Conservation (phyloP, 2,329 filamentous ascomycete genomes). For the Tothia fuscella region DNA sequence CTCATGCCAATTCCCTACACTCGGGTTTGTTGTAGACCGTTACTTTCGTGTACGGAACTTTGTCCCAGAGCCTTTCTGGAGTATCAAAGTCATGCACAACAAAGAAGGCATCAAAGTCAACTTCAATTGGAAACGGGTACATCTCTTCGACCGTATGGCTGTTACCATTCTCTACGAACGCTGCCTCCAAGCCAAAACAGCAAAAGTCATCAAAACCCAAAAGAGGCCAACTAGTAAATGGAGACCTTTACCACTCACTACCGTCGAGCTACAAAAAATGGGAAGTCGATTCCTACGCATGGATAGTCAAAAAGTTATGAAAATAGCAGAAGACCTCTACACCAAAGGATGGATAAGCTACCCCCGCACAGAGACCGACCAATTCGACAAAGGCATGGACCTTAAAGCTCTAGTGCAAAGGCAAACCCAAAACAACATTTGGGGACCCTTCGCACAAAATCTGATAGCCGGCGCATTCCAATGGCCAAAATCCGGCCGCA, state of each 20-base stretch:
- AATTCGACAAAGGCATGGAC: constrained; percentile 85
- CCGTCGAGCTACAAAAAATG: constrained; percentile 92
- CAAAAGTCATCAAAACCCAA: constrained; percentile 72
- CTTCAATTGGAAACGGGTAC: constrained; percentile 71
- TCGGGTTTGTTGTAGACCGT: constrained; percentile 93
- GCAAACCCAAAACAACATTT: constrained; percentile 62
- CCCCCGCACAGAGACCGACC: constrained; percentile 91
- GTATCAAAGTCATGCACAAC: constrained; percentile 70
- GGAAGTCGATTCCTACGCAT: constrained; percentile 82
- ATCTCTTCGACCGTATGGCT: constrained; percentile 77
- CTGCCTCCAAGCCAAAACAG: constrained; percentile 64
- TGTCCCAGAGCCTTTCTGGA: constrained; percentile 84
- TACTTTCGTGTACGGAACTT: constrained; percentile 94
- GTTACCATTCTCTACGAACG: constrained; percentile 75
- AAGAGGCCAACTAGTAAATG: constrained; percentile 90
- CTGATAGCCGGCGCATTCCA: constrained; percentile 67
- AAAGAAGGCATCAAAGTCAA: constrained; percentile 68
- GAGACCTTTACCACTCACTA: constrained; percentile 87
- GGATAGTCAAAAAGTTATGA: constrained; percentile 85
- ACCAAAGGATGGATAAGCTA: constrained; percentile 96
- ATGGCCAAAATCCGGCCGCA: constrained; percentile 66
- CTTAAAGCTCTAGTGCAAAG: constrained; percentile 69
- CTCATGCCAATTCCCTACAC: constrained; percentile 91
- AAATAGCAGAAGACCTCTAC: constrained; percentile 72
- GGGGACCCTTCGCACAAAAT: constrained; percentile 45